These are phyloP conservation scores for Kazachstania psychrophila DNA, from an alignment of 805 yeast genomes.

Conservation along the genomic window DNA sequence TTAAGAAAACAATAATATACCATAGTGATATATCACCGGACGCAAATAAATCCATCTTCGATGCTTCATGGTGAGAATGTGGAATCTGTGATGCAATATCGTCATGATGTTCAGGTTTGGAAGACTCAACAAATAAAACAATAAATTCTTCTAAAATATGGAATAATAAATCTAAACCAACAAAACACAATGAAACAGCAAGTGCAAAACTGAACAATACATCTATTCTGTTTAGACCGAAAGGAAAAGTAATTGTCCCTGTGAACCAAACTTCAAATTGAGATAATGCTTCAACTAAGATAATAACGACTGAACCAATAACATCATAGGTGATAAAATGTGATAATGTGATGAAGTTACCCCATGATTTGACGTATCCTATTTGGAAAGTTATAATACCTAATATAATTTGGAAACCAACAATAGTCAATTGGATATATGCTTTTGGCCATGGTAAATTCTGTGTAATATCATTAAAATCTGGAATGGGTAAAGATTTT, in stretches of 20 bases:
- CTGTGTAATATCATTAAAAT: constrained; percentile 46
- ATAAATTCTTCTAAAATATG: constrained; percentile 77
- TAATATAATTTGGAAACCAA: constrained; percentile 44
- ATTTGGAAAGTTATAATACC: constrained; percentile 49
- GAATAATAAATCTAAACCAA: constrained; percentile 80
- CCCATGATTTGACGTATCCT: constrained; percentile 50
- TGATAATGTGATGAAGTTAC: constrained; percentile 65
- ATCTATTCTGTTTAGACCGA: constrained; percentile 87
- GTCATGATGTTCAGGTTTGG: constrained; percentile 20
- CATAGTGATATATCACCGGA: constrained; percentile 16
- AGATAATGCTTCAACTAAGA: constrained; percentile 69
- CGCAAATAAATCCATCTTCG: neutral
- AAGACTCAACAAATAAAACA: constrained; percentile 28
- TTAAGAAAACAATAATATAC: constrained; percentile 18
- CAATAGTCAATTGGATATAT: constrained; percentile 47
- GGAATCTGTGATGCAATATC: constrained; percentile 27
- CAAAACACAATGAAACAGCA: constrained; percentile 76
- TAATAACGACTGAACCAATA: constrained; percentile 59
- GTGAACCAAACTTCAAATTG: constrained; percentile 89
- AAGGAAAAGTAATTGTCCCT: constrained; percentile 76
- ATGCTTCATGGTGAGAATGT: constrained; percentile 23
- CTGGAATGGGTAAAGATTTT: constrained; percentile 40
- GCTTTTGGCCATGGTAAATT: constrained; percentile 53
- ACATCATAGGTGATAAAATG: constrained; percentile 86
- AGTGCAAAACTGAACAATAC: constrained; percentile 82